Percentiles rank a stretch among this genome's conserved stretches.
Conservation (phyloP, 495 filamentous ascomycete species). For the Chaetomium fimeti region DNA sequence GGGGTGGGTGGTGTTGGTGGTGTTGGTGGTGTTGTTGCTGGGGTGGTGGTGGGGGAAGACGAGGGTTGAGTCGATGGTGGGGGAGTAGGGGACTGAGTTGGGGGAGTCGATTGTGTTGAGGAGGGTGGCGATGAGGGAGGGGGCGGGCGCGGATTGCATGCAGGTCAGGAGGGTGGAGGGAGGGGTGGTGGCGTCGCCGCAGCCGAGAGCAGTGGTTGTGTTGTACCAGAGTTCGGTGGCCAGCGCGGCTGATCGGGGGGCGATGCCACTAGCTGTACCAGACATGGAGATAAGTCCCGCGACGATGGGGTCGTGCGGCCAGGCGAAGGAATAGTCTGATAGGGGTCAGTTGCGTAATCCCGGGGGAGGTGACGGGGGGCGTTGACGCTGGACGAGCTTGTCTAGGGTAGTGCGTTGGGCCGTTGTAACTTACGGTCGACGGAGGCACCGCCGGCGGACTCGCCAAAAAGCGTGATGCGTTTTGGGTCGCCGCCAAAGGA, state of each 20-base stretch:
- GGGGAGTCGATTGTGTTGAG: constrained; percentile 25
- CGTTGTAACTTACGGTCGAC: constrained; percentile 24
- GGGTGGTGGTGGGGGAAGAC: too few relatives aligned
- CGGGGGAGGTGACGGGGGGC: too few relatives aligned
- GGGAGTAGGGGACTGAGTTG: constrained; percentile 38
- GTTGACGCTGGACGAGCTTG: too few relatives aligned
- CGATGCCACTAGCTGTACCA: constrained; percentile 24
- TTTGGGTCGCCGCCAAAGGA: constrained; percentile 57
- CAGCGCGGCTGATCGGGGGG: background rate
- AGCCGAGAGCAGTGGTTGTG: constrained; percentile 44
- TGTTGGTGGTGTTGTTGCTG: constrained; percentile 37
- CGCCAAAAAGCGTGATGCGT: constrained; percentile 53
- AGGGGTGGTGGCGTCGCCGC: constrained; percentile 35
- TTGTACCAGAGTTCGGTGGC: constrained; percentile 38
- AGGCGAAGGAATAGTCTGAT: constrained; percentile 47
- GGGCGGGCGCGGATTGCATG: constrained; percentile 40
- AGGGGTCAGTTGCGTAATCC: too few relatives aligned
- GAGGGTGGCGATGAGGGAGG: constrained; percentile 24
- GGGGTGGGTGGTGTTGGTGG: constrained; percentile 38
- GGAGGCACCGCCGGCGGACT: constrained; percentile 49
- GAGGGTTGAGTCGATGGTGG: constrained; percentile 46
- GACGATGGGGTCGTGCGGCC: constrained; percentile 44
- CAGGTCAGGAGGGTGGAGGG: constrained; percentile 35
- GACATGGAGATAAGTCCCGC: constrained; percentile 19
- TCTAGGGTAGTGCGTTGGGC: too few relatives aligned